Conservation (phyloP, 345 rosid genomes). For the Linum usitatissimum region DNA sequence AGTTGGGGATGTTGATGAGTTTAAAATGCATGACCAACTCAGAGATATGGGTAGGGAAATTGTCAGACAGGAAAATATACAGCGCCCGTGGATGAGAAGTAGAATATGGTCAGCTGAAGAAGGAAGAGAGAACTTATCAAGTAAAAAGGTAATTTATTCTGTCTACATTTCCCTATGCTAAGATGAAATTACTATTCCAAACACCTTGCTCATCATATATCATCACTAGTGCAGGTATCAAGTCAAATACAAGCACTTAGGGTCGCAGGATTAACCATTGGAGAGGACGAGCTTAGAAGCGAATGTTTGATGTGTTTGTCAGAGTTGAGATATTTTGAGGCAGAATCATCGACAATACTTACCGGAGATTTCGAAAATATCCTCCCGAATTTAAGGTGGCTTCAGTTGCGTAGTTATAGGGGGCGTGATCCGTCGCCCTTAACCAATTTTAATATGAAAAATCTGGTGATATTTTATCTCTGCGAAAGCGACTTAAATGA, state of each 20-base stretch:
- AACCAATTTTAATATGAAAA: too few species aligned
- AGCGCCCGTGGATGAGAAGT: conserved; percentile 35
- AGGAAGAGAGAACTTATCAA: conserved; percentile 28
- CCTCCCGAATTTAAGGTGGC: background rate
- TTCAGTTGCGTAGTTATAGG: too few species aligned
- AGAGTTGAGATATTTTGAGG: background rate
- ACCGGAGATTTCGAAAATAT: background rate
- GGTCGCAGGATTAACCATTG: too few species aligned
- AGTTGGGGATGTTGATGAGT: conserved; percentile 12
- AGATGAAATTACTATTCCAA: too few species aligned
- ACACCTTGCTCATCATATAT: too few species aligned
- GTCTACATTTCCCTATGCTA: too few species aligned
- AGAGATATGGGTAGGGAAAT: conserved; percentile 72
- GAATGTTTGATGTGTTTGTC: background rate
- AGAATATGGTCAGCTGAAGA: conserved; percentile 57
- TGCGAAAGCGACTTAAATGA: too few species aligned
- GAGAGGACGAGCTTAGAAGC: too few species aligned
- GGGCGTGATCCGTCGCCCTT: too few species aligned
- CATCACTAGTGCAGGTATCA: too few species aligned
- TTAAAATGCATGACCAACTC: conserved; percentile 76
- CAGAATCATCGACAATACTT: background rate
- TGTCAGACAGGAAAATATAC: conserved; percentile 17
- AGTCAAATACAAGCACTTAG: too few species aligned
- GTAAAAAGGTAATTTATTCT: conserved; percentile 32
- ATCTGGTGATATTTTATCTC: too few species aligned